A percentile compares a stretch with the other conserved stretches of the same genome.
Conservation (phyloP, 2,329 filamentous ascomycete species). For the Alternaria sp. region DNA sequence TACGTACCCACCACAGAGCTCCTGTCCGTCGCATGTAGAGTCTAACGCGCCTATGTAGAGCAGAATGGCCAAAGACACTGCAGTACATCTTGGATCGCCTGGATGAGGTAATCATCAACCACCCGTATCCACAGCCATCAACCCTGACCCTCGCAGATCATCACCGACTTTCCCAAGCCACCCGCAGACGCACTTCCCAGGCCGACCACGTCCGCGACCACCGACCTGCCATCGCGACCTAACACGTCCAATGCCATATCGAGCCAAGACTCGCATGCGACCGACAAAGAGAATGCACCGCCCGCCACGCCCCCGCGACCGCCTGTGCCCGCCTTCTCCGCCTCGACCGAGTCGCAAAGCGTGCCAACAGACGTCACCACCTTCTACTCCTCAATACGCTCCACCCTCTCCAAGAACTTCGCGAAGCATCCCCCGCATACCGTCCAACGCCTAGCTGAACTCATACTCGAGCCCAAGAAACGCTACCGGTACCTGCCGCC, state of each 20-base stretch:
- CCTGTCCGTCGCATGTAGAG: background rate
- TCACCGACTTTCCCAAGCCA: slow-evolving; percentile 76
- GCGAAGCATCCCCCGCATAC: slow-evolving; percentile 82
- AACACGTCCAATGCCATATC: slow-evolving; percentile 29
- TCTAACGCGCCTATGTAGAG: slow-evolving; percentile 57
- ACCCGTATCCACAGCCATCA: background rate
- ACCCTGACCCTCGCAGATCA: slow-evolving; percentile 63
- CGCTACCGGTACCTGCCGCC: slow-evolving; percentile 84
- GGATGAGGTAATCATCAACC: slow-evolving; percentile 60
- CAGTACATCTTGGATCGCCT: slow-evolving; percentile 70
- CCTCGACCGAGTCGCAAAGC: slow-evolving; percentile 30
- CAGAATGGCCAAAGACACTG: slow-evolving; percentile 72
- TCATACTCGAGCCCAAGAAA: slow-evolving; percentile 74
- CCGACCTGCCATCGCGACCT: slow-evolving; percentile 23
- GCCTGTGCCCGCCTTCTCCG: slow-evolving; percentile 52
- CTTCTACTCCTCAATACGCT: slow-evolving; percentile 44
- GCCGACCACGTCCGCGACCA: slow-evolving; percentile 49
- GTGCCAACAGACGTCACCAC: slow-evolving; percentile 41
- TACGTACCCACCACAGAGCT: slow-evolving; percentile 47
- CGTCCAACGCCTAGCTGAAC: slow-evolving; percentile 87
- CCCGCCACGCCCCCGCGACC: slow-evolving; percentile 53
- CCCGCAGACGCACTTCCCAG: slow-evolving; percentile 52
- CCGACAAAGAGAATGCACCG: slow-evolving; percentile 72
- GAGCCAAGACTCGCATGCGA: slow-evolving; percentile 59
- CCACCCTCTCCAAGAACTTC: slow-evolving; percentile 71